These are phyloP conservation scores for Phytopythium cucurbitacearum DNA, from an alignment of 352 stramenopile species.

Conservation along the genomic window DNA sequence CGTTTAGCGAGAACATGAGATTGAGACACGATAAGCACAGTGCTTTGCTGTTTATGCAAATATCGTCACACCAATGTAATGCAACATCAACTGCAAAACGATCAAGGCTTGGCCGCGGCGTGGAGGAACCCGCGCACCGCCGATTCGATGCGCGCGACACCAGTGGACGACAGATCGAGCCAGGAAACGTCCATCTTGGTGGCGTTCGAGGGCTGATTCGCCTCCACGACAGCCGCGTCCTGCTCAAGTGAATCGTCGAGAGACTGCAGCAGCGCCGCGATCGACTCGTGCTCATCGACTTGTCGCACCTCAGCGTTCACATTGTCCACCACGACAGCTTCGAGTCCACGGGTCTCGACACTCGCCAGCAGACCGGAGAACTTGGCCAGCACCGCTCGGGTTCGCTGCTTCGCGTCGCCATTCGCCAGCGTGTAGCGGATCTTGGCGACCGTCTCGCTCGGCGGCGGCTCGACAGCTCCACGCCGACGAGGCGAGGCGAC, in stretches of 20 bases:
- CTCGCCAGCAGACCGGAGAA: slow-evolving; percentile 15
- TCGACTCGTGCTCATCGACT: slow-evolving; percentile 2
- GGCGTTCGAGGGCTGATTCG: background rate
- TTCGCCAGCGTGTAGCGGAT: slow-evolving; percentile 11
- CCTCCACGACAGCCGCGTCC: slow-evolving; percentile 6
- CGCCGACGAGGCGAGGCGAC: too few relatives aligned
- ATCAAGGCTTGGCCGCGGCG: too few relatives aligned
- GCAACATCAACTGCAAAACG: too few relatives aligned
- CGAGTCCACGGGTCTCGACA: slow-evolving; percentile 12
- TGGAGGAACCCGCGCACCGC: background rate
- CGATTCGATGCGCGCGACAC: slow-evolving; percentile 17
- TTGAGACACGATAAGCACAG: too few relatives aligned
- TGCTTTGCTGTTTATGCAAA: too few relatives aligned
- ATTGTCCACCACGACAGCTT: slow-evolving; percentile 8
- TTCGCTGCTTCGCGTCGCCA: slow-evolving; percentile 3
- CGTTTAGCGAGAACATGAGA: too few relatives aligned
- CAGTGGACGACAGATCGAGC: slow-evolving; percentile 22
- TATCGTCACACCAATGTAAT: too few relatives aligned
- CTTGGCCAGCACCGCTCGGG: slow-evolving; percentile 7
- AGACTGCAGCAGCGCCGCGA: slow-evolving; percentile 13
- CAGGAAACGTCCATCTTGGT: slow-evolving; percentile 24
- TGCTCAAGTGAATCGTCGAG: slow-evolving; percentile 19
- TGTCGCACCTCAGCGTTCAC: background rate
- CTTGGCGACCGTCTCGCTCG: slow-evolving; percentile 19
- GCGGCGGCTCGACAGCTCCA: too few relatives aligned